Evolutionary conservation across 129 eudicot species (phyloP).

Genomic region (Flaveria brownii): DNA sequence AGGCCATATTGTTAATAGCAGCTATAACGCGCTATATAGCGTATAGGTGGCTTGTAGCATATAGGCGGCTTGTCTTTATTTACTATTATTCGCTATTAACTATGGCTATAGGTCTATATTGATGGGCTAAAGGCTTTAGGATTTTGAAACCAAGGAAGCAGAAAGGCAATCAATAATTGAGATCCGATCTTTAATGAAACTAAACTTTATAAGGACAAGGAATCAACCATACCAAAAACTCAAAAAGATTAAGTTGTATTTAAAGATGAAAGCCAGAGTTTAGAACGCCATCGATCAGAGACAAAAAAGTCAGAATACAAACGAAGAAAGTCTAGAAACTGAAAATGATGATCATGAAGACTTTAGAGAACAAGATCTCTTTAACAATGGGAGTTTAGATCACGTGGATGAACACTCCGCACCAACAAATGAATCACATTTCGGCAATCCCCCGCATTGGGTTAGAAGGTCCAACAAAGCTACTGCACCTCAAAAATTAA

Average conservation of each 20-base stretch:
- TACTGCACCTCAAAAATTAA: too few relatives aligned
- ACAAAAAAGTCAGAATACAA: not conserved
- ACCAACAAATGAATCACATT: not conserved
- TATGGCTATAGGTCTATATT: not conserved
- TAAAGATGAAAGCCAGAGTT: not conserved
- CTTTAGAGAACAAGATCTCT: not conserved
- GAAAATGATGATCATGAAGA: not conserved
- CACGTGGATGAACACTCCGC: not conserved
- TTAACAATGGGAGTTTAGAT: not conserved
- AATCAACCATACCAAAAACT: not conserved
- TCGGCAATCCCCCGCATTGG: too few relatives aligned
- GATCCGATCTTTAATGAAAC: not conserved
- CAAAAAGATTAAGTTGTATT: not conserved
- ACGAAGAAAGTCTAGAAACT: not conserved
- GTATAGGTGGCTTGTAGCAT: too few relatives aligned
- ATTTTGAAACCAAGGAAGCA: not conserved
- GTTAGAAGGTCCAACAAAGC: not conserved
- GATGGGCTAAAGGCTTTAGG: not conserved
- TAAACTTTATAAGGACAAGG: not conserved
- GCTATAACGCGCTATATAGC: too few relatives aligned
- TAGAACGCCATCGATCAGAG: too few relatives aligned
- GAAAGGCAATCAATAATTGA: not conserved
- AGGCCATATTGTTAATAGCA: too few relatives aligned
- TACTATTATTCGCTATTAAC: too few relatives aligned
- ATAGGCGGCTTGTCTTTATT: too few relatives aligned